Base-by-base conservation (phyloP, 169 alveolate species). In the Plasmodium inui region DNA sequence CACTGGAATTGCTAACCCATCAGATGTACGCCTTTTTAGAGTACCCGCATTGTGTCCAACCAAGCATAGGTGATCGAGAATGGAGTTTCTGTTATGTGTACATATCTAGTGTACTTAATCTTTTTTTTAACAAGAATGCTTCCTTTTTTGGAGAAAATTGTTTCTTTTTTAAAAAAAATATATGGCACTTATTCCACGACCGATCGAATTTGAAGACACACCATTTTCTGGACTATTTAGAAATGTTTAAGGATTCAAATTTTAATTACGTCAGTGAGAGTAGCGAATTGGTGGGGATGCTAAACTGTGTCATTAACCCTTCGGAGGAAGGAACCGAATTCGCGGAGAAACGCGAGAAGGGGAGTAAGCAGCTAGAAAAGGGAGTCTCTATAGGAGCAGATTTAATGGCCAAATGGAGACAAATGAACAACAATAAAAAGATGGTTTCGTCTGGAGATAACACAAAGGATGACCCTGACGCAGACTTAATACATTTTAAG, bases 141-240 rank as follows among this genome's bases (percentile, higher is more conserved):
- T 39, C 57, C 32, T 53, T 86, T 34, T 86, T 86, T 57, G 78
- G 61, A 39, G 88, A 86, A 34, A 86, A 86, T 76, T 86, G 93
- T 74, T 86, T 86, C 76, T 86, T 86, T 74, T 78, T 86, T 86
- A 86, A 86, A 50, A 74, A 76, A 19, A 76, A 41, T 57, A 26
- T 86, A 46, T 86, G 93, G 93, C 73, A 76, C 26, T 67, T 86
- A 86, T 34, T 86, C 28, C 93, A 86, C 67, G 86, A 86, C 8
- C 82, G 80, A 53, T 55, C 93, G 2, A 86, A 86, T 55, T 37
- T 86, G 28, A 86, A 76, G 70, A 86, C 86, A 0, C 57, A 76
- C 80, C 41, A 78, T 53, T 86, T 86, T 86, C 76, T 86, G 46
- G 93, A 86, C 10, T 76, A 55, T 76, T 57, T 86, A 74, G n/a